phyloP scores from a whole-genome alignment of 768 basidiomycete species.

The Xerocomellus dryophilus region DNA sequence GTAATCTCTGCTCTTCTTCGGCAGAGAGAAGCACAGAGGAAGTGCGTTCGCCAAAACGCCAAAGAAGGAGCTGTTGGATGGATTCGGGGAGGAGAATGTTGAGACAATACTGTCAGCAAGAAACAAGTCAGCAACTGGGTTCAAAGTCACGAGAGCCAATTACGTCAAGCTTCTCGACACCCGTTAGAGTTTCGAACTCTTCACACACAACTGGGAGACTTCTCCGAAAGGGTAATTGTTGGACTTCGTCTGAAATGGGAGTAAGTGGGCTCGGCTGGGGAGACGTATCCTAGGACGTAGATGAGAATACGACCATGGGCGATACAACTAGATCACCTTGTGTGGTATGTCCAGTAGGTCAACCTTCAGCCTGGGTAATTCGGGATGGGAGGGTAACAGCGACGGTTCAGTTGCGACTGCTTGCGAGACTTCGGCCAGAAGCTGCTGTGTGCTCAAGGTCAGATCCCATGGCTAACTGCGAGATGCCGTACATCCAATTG shows the following conservation, averaged over 20 bases:
- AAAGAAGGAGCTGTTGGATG: slow-evolving; percentile 68
- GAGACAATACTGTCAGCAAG: slow-evolving; percentile 55
- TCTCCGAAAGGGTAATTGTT: background rate
- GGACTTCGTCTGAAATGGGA: slow-evolving; percentile 12
- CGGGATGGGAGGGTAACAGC: slow-evolving; percentile 25
- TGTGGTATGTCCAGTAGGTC: background rate
- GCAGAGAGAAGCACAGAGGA: slow-evolving; percentile 46
- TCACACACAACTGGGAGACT: slow-evolving; percentile 35
- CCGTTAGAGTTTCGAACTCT: slow-evolving; percentile 44
- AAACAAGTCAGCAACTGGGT: background rate
- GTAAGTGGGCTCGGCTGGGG: slow-evolving; percentile 24
- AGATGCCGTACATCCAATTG: slow-evolving; percentile 28
- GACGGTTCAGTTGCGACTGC: slow-evolving; percentile 30
- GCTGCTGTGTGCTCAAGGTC: slow-evolving; percentile 20
- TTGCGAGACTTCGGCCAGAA: slow-evolving; percentile 29
- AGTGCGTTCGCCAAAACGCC: slow-evolving; percentile 60
- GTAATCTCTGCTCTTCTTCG: slow-evolving; percentile 55
- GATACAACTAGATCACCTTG: slow-evolving; percentile 14
- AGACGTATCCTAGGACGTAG: slow-evolving; percentile 14
- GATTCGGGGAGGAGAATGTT: slow-evolving; percentile 72
- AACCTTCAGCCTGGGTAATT: slow-evolving; percentile 19
- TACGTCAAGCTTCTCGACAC: slow-evolving; percentile 52
- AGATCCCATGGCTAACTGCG: slow-evolving; percentile 13
- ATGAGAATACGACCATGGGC: background rate
- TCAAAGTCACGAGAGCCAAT: slow-evolving; percentile 13